phyloP scores from a whole-genome alignment of 306 rosid genomes.

The Medicago lupulina region DNA sequence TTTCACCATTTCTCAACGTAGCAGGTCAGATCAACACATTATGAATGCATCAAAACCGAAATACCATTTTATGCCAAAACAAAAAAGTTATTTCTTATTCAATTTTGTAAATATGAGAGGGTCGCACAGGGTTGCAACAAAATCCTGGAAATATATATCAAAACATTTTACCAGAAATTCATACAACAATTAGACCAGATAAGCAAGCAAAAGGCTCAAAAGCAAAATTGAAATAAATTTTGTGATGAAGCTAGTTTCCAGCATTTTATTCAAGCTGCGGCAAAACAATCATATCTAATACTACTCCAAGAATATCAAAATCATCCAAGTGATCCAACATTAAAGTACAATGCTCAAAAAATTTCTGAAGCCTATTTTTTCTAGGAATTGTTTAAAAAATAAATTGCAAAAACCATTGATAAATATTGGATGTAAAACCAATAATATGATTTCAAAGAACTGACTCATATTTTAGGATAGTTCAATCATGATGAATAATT shows the following conservation, averaged over 20 bases:
- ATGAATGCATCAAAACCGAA: slow-evolving; percentile 30
- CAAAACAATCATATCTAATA: slow-evolving; percentile 14
- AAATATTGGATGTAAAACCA: slow-evolving; percentile 4
- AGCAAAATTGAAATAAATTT: slow-evolving; percentile 30
- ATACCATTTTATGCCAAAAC: slow-evolving; percentile 35
- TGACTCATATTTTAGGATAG: slow-evolving; percentile 8
- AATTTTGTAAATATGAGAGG: slow-evolving; percentile 11
- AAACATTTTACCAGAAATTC: slow-evolving; percentile 26
- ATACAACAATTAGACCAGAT: slow-evolving; percentile 22
- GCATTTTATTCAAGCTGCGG: slow-evolving; percentile 26
- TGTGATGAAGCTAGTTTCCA: background rate
- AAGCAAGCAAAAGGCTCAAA: slow-evolving; percentile 30
- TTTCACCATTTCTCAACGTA: slow-evolving; percentile 14
- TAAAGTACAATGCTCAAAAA: slow-evolving; percentile 6
- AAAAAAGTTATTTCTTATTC: slow-evolving; percentile 8
- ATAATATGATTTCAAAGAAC: slow-evolving; percentile 11
- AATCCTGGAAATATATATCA: slow-evolving; percentile 32
- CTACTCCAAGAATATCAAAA: slow-evolving; percentile 27
- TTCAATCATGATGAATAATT: slow-evolving; percentile 7
- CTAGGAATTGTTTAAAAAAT: slow-evolving; percentile 4
- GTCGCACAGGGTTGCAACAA: background rate
- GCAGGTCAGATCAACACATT: slow-evolving; percentile 21
- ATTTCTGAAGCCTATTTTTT: background rate
- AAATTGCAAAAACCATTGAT: background rate
- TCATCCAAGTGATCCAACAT: slow-evolving; percentile 26